Conservation (phyloP, 2,329 filamentous ascomycete species). For the Xylariaceae sp. region DNA sequence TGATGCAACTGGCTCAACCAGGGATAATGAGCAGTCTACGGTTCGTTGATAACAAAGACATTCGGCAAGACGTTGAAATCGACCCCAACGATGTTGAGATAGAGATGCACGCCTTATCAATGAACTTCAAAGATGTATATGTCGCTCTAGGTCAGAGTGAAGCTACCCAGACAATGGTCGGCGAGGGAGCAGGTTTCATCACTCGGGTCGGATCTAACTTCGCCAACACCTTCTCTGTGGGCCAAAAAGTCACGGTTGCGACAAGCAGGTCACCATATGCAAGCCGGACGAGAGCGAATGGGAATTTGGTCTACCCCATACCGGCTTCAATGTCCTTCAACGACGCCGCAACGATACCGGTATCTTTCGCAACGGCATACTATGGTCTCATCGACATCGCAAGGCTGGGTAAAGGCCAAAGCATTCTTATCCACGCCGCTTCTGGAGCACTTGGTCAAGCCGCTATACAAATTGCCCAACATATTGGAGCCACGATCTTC, state of each 20-base stretch:
- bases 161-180: conserved; percentile 8
- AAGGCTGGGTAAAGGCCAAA: conserved; percentile 23
- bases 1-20: conserved; percentile 14
- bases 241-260: conserved; percentile 10
- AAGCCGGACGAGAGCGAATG: conserved; percentile 7
- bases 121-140: conserved; percentile 20
- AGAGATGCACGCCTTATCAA: conserved; percentile 13
- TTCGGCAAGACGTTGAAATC: conserved; percentile 11
- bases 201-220: conserved; percentile 11
- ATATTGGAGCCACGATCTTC: conserved; percentile 27
- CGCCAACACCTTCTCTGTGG: conserved; percentile 2
- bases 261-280: conserved; percentile 12
- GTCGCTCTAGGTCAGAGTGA: conserved; percentile 15
- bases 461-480: conserved; percentile 20
- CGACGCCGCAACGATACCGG: conserved; percentile 27
- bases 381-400: conserved; percentile 28
- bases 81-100: conserved; percentile 22
- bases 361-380: conserved; percentile 28
- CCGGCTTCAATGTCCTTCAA: conserved; percentile 14
- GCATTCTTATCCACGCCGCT: conserved; percentile 24
- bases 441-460: conserved; percentile 22
- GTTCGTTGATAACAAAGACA: conserved; percentile 8
- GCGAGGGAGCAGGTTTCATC: conserved; percentile 14
- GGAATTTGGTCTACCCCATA: conserved; percentile 6
- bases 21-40: conserved; percentile 14